Conservation (phyloP, 805 yeast species). For the Wickerhamiella brachini region DNA sequence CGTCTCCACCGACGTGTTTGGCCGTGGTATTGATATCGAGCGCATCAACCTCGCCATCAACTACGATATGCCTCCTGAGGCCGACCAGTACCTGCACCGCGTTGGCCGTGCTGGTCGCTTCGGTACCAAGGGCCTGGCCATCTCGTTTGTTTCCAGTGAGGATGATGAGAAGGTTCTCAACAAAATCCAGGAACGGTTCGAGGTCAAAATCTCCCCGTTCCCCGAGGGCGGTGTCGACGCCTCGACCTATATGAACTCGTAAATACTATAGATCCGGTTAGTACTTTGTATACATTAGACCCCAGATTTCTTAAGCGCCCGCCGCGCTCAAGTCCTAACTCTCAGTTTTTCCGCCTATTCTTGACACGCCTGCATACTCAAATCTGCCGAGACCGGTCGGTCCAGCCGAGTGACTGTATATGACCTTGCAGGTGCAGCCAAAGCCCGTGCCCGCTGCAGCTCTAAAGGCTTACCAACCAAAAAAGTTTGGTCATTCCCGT, state of each 20-base stretch:
- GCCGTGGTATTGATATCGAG: slow-evolving; percentile 99
- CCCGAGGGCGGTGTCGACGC: slow-evolving; percentile 98
- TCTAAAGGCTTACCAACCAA: background rate
- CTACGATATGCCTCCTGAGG: slow-evolving; percentile 91
- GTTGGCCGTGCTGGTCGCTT: slow-evolving; percentile 99
- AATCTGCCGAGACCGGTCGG: no score
- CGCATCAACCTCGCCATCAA: slow-evolving; percentile 96
- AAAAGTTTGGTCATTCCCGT: background rate
- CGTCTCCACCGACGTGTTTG: slow-evolving; percentile 95
- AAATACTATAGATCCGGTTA: slow-evolving; percentile 9
- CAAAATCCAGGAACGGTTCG: slow-evolving; percentile 93
- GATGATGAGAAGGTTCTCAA: slow-evolving; percentile 82
- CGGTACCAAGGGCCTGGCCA: slow-evolving; percentile 96
- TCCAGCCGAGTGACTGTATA: no score
- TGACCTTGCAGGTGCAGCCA: no score
- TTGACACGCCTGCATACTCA: no score
- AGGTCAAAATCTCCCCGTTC: slow-evolving; percentile 86
- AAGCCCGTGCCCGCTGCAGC: background rate
- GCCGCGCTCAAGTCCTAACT: no score
- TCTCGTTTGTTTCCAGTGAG: slow-evolving; percentile 73
- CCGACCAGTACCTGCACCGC: slow-evolving; percentile 97
- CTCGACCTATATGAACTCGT: slow-evolving; percentile 94
- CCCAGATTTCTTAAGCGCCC: no score
- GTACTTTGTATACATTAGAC: no score
- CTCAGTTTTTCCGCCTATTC: no score